Evolutionary conservation across 1,284 basidiomycete genomes (phyloP).

Genomic region (Erythrobasidium hasegawianum): DNA sequence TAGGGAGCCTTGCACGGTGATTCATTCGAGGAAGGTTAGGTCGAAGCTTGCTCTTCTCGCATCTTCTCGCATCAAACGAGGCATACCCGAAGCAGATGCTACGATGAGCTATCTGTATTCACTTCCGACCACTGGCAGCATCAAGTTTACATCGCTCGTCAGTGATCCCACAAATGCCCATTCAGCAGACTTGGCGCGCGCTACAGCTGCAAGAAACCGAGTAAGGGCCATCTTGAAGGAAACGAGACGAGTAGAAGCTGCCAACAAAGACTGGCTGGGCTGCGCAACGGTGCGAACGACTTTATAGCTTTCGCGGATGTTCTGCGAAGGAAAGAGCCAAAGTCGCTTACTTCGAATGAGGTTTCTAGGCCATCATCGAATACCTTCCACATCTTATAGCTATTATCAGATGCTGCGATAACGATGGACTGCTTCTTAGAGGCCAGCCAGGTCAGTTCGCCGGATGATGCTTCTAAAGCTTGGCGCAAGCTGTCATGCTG

Average conservation of each 20-base stretch:
- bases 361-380: conserved; percentile 72
- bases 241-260: conserved; percentile 61
- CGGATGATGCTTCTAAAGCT: not conserved
- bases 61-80: too few species aligned
- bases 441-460: conserved; percentile 66
- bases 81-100: too few species aligned
- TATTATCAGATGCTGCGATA: conserved; percentile 69
- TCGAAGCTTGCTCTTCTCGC: too few species aligned
- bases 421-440: conserved; percentile 68
- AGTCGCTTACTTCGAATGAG: conserved; percentile 15
- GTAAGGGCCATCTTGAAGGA: conserved; percentile 73
- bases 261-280: conserved; percentile 71
- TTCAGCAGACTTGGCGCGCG: conserved; percentile 62
- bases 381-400: conserved; percentile 80
- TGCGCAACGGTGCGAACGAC: conserved; percentile 65
- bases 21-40: too few species aligned
- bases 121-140: conserved; percentile 72
- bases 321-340: not conserved
- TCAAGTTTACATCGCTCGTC: conserved; percentile 71
- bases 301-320: not conserved
- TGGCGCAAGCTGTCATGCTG: not conserved
- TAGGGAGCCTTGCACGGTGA: too few species aligned
- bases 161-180: conserved; percentile 60
- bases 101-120: conserved; percentile 59
- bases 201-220: conserved; percentile 73